Base-by-base conservation (phyloP, 305 asterid genomes). In the Solanum hybrid region DNA sequence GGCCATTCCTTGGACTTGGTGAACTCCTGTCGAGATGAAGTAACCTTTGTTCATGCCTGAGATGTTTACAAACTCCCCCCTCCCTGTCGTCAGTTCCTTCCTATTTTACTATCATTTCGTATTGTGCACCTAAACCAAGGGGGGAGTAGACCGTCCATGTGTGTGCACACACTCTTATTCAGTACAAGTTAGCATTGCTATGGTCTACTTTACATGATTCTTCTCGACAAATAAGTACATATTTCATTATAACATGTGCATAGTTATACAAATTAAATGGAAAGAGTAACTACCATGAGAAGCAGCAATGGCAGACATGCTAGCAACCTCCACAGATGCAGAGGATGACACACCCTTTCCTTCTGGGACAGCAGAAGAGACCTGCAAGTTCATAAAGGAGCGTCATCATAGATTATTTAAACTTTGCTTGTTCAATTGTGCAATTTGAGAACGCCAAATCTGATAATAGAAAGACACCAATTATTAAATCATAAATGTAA, bases 261-360 rank as follows among this genome's bases (percentile, higher is more conserved):
- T 17, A 29, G 39, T 51, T 20, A 84, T 20, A 51, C 13, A 31
- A 31, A 31, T 84, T 10, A 61, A 84, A 84, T 51, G 38, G 12
- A 26, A 75, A 45, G 14, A 6, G 38, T 51, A 75, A 76, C 92
- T 90, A 98, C 99, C 99, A 90, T 97, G 96, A 91, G 99, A 94
- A 90, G 99, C 98, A 90, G 97, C 98, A 83, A 97, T 92, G 10
- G 98, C 99, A 91, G 98, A 96, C 99, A 98, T 95, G 91, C 98
- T 96, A 87, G 99, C 99, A 86, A 98, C 99, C 93, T 98, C 99
- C 94, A 98, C 96, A 87, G 99, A 93, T 88, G 99, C 99, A 86
- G 99, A 98, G 87, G 99, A 97, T 36, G 99, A 98, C 86, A 98
- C 99, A 27, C 99, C 99, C 94, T 98, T 98, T 90, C 99, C 99